Percentiles rank a stretch among this genome's conserved stretches.
Conservation (phyloP, 2,329 filamentous ascomycete genomes). For the Aspergillus felis region DNA sequence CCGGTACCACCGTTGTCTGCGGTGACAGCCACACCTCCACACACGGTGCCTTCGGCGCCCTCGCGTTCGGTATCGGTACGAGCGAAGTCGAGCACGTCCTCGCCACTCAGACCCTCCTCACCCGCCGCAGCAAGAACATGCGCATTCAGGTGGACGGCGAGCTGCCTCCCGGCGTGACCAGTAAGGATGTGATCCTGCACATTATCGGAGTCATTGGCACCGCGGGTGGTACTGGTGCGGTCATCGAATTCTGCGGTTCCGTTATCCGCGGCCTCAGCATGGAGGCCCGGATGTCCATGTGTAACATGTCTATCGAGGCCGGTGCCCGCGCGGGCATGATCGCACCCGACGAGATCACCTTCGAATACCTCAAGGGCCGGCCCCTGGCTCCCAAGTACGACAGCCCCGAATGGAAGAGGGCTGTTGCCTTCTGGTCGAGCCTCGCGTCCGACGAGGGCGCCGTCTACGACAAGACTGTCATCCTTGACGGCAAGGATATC, state of each 20-base stretch:
- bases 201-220: slow-evolving; percentile 93
- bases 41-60: slow-evolving; percentile 90
- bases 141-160: slow-evolving; percentile 91
- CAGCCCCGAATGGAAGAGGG: slow-evolving; percentile 85
- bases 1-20: slow-evolving; percentile 93
- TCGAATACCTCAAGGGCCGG: slow-evolving; percentile 88
- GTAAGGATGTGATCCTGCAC: slow-evolving; percentile 91
- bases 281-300: slow-evolving; percentile 98
- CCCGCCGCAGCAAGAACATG: slow-evolving; percentile 98
- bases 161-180: slow-evolving; percentile 84
- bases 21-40: slow-evolving; percentile 98
- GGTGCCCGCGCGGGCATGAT: slow-evolving; percentile 96
- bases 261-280: slow-evolving; percentile 87
- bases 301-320: slow-evolving; percentile 98
- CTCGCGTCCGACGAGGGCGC: slow-evolving; percentile 83
- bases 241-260: slow-evolving; percentile 96
- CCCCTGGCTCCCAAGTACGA: slow-evolving; percentile 82
- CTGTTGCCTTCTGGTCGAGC: slow-evolving; percentile 80
- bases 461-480: slow-evolving; percentile 83
- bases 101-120: slow-evolving; percentile 92
- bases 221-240: slow-evolving; percentile 86
- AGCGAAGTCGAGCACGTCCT: slow-evolving; percentile 98
- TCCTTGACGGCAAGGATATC: slow-evolving; percentile 90
- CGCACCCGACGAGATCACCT: slow-evolving; percentile 88
- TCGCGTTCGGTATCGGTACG: slow-evolving; percentile 96